Conservation (phyloP, 768 basidiomycete genomes). For the Naganishia antarctica region DNA sequence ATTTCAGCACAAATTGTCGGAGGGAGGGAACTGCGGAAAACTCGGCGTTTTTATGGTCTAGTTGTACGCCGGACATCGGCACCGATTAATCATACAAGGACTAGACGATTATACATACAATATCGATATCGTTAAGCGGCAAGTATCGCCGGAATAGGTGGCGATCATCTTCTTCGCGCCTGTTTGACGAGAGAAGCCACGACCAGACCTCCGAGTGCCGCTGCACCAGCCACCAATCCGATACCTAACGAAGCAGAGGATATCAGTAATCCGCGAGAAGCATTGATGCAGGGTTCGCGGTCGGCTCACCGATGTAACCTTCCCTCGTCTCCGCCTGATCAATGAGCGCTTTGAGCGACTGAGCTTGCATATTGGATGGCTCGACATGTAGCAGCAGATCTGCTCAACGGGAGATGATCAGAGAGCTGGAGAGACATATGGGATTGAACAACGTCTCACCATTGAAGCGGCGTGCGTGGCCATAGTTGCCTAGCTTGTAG, state of each 20-base stretch:
- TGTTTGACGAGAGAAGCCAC: constrained; percentile 42
- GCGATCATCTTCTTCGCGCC: constrained; percentile 10
- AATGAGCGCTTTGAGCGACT: constrained; percentile 76
- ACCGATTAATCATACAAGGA: no score
- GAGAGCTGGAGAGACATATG: not conserved
- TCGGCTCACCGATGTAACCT: constrained; percentile 67
- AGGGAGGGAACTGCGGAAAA: no score
- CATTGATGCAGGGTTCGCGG: not conserved
- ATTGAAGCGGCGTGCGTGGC: constrained; percentile 87
- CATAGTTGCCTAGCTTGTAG: constrained; percentile 93
- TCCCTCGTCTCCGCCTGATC: constrained; percentile 81
- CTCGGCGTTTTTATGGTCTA: no score
- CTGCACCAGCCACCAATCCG: constrained; percentile 86
- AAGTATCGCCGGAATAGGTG: no score
- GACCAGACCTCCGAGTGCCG: constrained; percentile 63
- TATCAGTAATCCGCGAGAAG: not conserved
- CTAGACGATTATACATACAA: constrained; percentile 2
- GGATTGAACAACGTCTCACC: constrained; percentile 60
- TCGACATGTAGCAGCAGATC: constrained; percentile 84
- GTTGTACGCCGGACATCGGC: no score
- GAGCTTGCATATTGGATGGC: constrained; percentile 86
- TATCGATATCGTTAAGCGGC: not conserved
- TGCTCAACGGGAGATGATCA: constrained; percentile 54
- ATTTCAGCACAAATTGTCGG: no score
- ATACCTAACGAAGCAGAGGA: constrained; percentile 57